phyloP scores from a whole-genome alignment of 1,139 yeast genomes.

The Taphrina deformans region DNA sequence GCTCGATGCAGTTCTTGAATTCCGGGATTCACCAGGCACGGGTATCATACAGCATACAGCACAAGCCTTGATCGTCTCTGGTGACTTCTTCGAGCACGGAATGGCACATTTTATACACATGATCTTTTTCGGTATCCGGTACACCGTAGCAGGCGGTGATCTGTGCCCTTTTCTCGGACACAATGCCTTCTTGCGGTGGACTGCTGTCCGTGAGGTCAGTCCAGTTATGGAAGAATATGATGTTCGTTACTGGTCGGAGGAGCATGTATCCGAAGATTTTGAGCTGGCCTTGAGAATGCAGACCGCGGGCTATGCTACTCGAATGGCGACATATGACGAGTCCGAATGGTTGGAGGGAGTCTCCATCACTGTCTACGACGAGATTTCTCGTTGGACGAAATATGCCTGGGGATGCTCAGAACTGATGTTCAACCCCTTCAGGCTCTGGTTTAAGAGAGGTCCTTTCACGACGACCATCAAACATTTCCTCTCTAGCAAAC shows the following conservation, averaged over 20 bases:
- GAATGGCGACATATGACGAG: slow-evolving; percentile 35
- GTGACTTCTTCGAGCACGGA: slow-evolving; percentile 37
- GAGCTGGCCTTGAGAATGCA: slow-evolving; percentile 38
- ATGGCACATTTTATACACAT: slow-evolving; percentile 38
- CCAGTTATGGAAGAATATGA: background rate
- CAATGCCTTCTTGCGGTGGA: slow-evolving; percentile 38
- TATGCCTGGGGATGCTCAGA: slow-evolving; percentile 39
- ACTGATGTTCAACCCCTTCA: slow-evolving; percentile 36
- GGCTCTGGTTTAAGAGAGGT: slow-evolving; percentile 35
- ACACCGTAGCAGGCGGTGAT: slow-evolving; percentile 38
- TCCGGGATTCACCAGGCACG: slow-evolving; percentile 37
- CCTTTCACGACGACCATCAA: slow-evolving; percentile 35
- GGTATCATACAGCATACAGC: slow-evolving; percentile 38
- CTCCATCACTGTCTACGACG: slow-evolving; percentile 38
- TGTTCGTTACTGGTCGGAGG: slow-evolving; percentile 37
- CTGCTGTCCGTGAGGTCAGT: slow-evolving; percentile 33
- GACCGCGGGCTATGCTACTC: slow-evolving; percentile 36
- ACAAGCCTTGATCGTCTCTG: slow-evolving; percentile 36
- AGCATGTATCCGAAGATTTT: slow-evolving; percentile 38
- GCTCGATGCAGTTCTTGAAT: slow-evolving; percentile 38
- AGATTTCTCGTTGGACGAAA: slow-evolving; percentile 38
- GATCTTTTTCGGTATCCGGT: slow-evolving; percentile 37
- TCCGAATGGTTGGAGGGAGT: slow-evolving; percentile 37
- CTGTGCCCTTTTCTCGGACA: slow-evolving; percentile 38
- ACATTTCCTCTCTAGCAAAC: slow-evolving; percentile 28